These are phyloP conservation scores for Bullera alba DNA, from an alignment of 768 basidiomycete species.

Conservation along the genomic window DNA sequence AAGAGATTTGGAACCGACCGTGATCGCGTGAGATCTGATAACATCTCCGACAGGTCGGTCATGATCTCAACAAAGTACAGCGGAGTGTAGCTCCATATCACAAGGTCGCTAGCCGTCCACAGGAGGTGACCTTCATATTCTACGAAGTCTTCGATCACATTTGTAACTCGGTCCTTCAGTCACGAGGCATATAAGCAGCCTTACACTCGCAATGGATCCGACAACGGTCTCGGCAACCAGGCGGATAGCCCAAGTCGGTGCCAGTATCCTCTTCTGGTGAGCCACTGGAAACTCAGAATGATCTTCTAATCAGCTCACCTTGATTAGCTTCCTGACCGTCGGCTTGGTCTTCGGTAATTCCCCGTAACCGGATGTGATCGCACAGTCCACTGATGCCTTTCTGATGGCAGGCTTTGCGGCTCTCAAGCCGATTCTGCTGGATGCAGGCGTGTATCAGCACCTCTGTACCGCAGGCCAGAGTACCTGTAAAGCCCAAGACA, in stretches of 20 bases:
- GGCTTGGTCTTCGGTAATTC: constrained; percentile 45
- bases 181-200: too few species aligned
- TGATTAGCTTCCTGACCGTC: constrained; percentile 21
- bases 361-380: neutral
- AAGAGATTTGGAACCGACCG: too few species aligned
- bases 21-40: too few species aligned
- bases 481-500: constrained; percentile 29
- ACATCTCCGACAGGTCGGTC: too few species aligned
- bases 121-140: too few species aligned
- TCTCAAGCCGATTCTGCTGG: constrained; percentile 45
- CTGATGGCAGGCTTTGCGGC: constrained; percentile 31
- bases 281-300: neutral
- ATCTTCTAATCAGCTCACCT: constrained; percentile 2
- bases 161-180: too few species aligned
- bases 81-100: too few species aligned
- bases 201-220: neutral
- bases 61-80: too few species aligned
- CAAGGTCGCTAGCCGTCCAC: too few species aligned
- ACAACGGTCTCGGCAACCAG: constrained; percentile 1
- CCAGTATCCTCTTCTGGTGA: constrained; percentile 21
- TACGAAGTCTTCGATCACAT: too few species aligned
- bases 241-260: constrained; percentile 9
- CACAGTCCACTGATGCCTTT: too few species aligned
- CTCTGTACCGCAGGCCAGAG: constrained; percentile 29
- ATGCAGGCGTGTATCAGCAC: constrained; percentile 37